Evolutionary conservation across 352 stramenopile genomes (phyloP), one percentile per base, ranked within the genome.

Genomic region (Globisporangium nodosum): DNA sequence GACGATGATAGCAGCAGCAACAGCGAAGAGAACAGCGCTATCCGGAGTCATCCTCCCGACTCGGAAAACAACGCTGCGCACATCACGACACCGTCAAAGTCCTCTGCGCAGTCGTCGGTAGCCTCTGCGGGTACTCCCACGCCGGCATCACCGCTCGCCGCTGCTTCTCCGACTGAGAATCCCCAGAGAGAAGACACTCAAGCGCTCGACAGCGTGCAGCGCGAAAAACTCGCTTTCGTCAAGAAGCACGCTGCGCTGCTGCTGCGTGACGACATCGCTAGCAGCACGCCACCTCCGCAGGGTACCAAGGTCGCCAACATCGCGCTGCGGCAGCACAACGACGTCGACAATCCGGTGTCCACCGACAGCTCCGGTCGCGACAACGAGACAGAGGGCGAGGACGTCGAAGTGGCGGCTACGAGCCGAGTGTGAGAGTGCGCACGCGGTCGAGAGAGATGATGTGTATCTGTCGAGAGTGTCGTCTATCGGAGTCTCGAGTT

Each of bases 161-260:
- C 37, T 13, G 37, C 37, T 13, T 16, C 37, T 42, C 9, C 12
- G 9, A 42, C 11, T 3, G 37, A 16, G 8, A 15, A 42, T 16
- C 13, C 37, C 12, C 12, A 13, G 37, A 42, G 37, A n/a, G 27
- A 21, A 11, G 9, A 11, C 15, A 4, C 24, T 27, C 24, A 45
- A 0, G 47, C 20, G 12, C 48, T 55, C 12, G 33, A 30, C 16
- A 16, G 20, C 16, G 56, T n/a, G 15, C 56, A 55, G 24, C 48
- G 54, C 4, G 16, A 39, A 5, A 64, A 64, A 37, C 52, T 64
- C 50, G 51, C 51, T 16, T 64, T 54, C 33, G 49, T 64, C 51
- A 52, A 48, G 30, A 9, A 37, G 7, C 47, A 61, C 39, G 56
- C 56, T 15, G 27, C 24, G 24, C 27, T 56, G 6, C 30, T 61